Percentiles rank a stretch among this genome's conserved stretches.
These are phyloP conservation scores for Abrus pulchellus DNA, from an alignment of 306 rosid species.

Conservation along the genomic window DNA sequence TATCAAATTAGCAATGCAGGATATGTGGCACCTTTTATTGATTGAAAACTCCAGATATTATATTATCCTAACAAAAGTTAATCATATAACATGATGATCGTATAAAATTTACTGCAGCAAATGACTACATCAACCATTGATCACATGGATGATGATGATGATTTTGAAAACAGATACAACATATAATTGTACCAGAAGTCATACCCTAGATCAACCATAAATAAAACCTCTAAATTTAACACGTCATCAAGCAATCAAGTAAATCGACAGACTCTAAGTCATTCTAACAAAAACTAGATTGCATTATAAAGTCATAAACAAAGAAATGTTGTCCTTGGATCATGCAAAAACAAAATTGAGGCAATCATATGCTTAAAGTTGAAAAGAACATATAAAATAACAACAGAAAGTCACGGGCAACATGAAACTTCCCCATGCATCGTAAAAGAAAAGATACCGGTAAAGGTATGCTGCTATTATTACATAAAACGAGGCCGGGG, in stretches of 20 bases:
- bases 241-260: not conserved
- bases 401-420: not conserved
- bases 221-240: not conserved
- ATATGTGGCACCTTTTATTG: too few relatives aligned
- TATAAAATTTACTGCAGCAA: constrained; percentile 1
- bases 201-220: not conserved
- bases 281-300: not conserved
- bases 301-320: not conserved
- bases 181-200: constrained; percentile 1
- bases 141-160: not conserved
- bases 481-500: not conserved
- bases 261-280: not conserved
- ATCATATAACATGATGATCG: not conserved
- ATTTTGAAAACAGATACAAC: not conserved
- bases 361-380: constrained; percentile 19
- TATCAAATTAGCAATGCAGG: not conserved
- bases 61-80: not conserved
- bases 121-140: not conserved
- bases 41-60: constrained; percentile 29
- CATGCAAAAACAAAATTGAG: not conserved
- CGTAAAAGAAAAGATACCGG: not conserved
- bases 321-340: not conserved
- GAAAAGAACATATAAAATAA: not conserved
- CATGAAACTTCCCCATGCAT: not conserved
- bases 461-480: not conserved